Evolutionary conservation across 1,284 basidiomycete genomes (phyloP).

Genomic region (Leccinum colubrinum): DNA sequence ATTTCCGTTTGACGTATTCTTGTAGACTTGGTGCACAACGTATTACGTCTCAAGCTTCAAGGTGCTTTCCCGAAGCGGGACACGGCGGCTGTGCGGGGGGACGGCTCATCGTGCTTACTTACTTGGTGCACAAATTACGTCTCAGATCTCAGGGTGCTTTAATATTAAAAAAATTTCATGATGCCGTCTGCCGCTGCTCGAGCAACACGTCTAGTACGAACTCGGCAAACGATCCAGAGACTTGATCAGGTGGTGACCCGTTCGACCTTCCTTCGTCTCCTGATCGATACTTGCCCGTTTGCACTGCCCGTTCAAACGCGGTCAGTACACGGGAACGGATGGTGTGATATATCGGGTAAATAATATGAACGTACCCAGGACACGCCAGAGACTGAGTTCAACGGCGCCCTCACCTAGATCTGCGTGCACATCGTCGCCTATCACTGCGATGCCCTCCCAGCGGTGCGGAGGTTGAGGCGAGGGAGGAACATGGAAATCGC

Average conservation of each 20-base stretch:
- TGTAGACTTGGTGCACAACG: too few relatives aligned
- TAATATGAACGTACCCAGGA: conserved; percentile 46
- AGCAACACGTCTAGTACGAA: conserved; percentile 39
- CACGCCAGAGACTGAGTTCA: conserved; percentile 58
- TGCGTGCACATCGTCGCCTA: conserved; percentile 66
- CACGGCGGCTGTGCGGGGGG: too few relatives aligned
- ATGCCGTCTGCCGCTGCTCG: not conserved
- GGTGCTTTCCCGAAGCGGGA: too few relatives aligned
- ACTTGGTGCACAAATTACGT: too few relatives aligned
- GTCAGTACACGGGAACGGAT: not conserved
- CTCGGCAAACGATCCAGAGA: conserved; percentile 45
- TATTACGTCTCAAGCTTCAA: too few relatives aligned
- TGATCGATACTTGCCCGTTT: conserved; percentile 61
- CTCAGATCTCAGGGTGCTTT: too few relatives aligned
- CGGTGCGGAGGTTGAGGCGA: not conserved
- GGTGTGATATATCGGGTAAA: fast-evolving
- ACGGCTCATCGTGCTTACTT: too few relatives aligned
- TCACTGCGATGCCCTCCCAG: conserved; percentile 48
- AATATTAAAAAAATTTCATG: not conserved
- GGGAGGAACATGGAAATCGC: conserved; percentile 9
- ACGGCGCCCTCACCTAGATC: conserved; percentile 66
- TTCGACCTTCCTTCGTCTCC: conserved; percentile 51
- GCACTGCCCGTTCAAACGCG: conserved; percentile 36
- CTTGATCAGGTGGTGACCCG: conserved; percentile 46
- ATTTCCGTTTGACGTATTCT: too few relatives aligned